Percentiles rank a stretch among this genome's conserved stretches.
Evolutionary conservation across 139 green algal species (phyloP).

Genomic region (Chara braunii): DNA sequence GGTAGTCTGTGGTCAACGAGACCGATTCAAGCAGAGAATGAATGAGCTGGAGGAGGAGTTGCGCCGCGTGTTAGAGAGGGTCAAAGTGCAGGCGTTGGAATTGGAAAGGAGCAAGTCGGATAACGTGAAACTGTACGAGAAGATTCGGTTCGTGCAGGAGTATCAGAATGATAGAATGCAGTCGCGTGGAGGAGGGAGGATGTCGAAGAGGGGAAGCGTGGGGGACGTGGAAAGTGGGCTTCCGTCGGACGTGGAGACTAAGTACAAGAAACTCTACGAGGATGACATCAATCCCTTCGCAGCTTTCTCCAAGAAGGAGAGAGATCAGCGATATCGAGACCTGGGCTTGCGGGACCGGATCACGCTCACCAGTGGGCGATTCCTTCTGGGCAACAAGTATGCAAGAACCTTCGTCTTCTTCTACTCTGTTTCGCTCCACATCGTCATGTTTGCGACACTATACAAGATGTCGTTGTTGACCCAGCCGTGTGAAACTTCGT

Average conservation of each 20-base stretch:
- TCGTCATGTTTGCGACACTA: slow-evolving; percentile 67
- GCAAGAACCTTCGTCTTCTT: slow-evolving; percentile 60
- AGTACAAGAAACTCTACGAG: slow-evolving; percentile 81
- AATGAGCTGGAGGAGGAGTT: slow-evolving; percentile 64
- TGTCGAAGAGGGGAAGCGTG: too few relatives aligned
- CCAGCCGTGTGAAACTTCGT: too few relatives aligned
- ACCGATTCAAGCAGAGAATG: slow-evolving; percentile 60
- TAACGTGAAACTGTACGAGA: slow-evolving; percentile 85
- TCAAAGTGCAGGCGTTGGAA: not conserved
- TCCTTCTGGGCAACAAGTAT: slow-evolving; percentile 38
- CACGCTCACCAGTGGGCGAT: slow-evolving; percentile 26
- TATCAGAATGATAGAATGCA: slow-evolving; percentile 28
- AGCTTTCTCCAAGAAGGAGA: slow-evolving; percentile 59
- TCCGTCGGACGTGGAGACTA: slow-evolving; percentile 55
- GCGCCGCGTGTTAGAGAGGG: slow-evolving; percentile 2
- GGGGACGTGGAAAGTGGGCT: slow-evolving; percentile 1
- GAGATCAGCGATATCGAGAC: slow-evolving; percentile 25
- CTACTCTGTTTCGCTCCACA: slow-evolving; percentile 78
- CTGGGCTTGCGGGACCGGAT: slow-evolving; percentile 39
- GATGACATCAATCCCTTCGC: slow-evolving; percentile 81
- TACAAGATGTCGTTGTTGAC: slow-evolving; percentile 26
- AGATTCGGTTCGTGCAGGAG: slow-evolving; percentile 70
- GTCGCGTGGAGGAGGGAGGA: too few relatives aligned
- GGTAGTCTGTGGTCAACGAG: slow-evolving; percentile 71
- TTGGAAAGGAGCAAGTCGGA: slow-evolving; percentile 51